These are phyloP conservation scores for Hordeum pubiflorum DNA, from an alignment of 202 grass and related monocot genomes.

Conservation along the genomic window DNA sequence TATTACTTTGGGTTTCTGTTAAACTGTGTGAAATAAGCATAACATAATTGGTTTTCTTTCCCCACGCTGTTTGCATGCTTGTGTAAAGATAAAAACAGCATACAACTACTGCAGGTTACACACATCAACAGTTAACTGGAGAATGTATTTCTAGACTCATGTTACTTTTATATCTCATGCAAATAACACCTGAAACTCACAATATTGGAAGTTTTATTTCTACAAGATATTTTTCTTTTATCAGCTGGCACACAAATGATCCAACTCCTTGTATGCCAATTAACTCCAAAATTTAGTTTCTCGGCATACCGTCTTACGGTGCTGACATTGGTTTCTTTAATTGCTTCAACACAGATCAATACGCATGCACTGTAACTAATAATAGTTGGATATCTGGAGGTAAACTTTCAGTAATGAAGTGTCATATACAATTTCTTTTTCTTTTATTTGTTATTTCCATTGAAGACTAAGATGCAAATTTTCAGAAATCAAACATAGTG, in stretches of 20 bases:
- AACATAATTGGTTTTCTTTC: neutral
- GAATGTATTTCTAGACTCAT: neutral
- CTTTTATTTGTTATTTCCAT: neutral
- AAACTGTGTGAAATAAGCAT: neutral
- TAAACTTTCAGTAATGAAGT: neutral
- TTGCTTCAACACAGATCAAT: neutral
- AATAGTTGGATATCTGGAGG: neutral
- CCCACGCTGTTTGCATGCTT: neutral
- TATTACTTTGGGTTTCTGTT: neutral
- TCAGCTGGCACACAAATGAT: neutral
- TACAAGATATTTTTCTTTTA: neutral
- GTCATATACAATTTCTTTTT: neutral
- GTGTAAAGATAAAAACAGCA: neutral
- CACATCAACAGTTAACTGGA: neutral
- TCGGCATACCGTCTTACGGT: neutral
- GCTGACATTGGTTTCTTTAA: neutral
- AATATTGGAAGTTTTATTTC: constrained; percentile 1
- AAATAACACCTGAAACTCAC: neutral
- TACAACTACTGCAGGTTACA: neutral
- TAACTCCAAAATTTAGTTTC: neutral
- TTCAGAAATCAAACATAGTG: neutral
- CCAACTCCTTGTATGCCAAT: neutral
- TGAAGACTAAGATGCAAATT: neutral
- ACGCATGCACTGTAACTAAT: neutral
- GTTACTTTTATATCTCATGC: neutral